These are phyloP conservation scores for Tagetes erecta DNA, from an alignment of 129 eudicot species.

Conservation along the genomic window DNA sequence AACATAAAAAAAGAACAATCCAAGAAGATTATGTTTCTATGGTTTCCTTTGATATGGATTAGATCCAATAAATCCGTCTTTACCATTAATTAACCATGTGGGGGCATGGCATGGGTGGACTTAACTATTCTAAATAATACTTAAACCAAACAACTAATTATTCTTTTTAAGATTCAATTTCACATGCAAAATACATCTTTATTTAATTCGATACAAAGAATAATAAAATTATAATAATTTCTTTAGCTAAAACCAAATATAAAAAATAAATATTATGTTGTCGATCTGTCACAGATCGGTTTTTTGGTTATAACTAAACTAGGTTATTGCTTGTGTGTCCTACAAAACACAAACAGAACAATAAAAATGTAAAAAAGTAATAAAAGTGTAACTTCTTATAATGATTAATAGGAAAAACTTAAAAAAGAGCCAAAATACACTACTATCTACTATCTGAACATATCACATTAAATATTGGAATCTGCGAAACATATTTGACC, in stretches of 20 bases:
- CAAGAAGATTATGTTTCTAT: constrained; percentile 30
- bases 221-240: not conserved
- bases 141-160: constrained; percentile 9
- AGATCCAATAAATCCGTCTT: constrained; percentile 37
- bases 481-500: no score
- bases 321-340: no score
- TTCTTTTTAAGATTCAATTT: constrained; percentile 26
- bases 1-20: constrained; percentile 13
- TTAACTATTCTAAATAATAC: constrained; percentile 12
- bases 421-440: no score
- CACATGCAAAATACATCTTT: constrained; percentile 26
- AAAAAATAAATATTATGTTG: not conserved
- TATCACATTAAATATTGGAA: no score
- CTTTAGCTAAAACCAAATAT: not conserved
- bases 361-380: no score
- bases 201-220: not conserved
- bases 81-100: constrained; percentile 52
- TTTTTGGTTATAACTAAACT: no score
- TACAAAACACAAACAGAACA: no score
- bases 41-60: constrained; percentile 29
- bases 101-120: constrained; percentile 18
- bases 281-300: not conserved
- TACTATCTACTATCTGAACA: no score
- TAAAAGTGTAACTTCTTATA: no score
- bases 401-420: no score